Percentiles rank a stretch among this genome's conserved stretches.
These are phyloP conservation scores for Talaromyces amestolkiae DNA, from an alignment of 2,329 filamentous ascomycete genomes.

Conservation along the genomic window DNA sequence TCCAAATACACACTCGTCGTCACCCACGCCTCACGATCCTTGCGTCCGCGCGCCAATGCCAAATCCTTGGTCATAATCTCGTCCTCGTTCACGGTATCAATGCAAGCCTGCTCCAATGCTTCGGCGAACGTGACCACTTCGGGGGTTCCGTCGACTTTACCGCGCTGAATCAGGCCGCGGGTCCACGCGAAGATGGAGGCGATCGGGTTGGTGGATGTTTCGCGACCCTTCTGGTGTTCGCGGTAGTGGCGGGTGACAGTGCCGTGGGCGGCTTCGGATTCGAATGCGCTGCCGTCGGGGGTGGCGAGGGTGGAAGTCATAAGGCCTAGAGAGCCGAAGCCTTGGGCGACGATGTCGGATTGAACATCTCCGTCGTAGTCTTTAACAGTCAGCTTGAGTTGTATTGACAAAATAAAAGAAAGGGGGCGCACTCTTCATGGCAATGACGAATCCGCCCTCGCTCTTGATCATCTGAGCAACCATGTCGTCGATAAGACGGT, in stretches of 20 bases:
- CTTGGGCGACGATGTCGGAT: slow-evolving; percentile 96
- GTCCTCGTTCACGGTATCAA: slow-evolving; percentile 90
- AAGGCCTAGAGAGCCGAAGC: slow-evolving; percentile 94
- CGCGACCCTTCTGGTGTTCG: slow-evolving; percentile 95
- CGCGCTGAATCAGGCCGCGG: slow-evolving; percentile 86
- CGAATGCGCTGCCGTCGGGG: slow-evolving; percentile 93
- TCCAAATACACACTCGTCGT: slow-evolving; percentile 89
- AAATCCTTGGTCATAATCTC: slow-evolving; percentile 99
- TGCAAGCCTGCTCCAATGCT: slow-evolving; percentile 84
- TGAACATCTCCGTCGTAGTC: slow-evolving; percentile 99
- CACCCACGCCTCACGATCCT: slow-evolving; percentile 77
- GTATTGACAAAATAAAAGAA: background rate
- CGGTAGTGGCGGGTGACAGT: slow-evolving; percentile 98
- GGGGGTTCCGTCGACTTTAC: slow-evolving; percentile 87
- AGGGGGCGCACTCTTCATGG: slow-evolving; percentile 81
- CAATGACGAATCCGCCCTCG: slow-evolving; percentile 92
- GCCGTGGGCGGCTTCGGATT: slow-evolving; percentile 96
- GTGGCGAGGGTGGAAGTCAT: slow-evolving; percentile 99
- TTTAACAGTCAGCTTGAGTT: slow-evolving; percentile 39
- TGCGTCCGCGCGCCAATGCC: slow-evolving; percentile 90
- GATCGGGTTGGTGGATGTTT: slow-evolving; percentile 98
- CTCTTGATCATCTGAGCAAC: slow-evolving; percentile 99
- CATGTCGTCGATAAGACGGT: slow-evolving; percentile 99
- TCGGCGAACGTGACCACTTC: slow-evolving; percentile 90
- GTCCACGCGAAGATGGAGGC: slow-evolving; percentile 99